phyloP scores from a whole-genome alignment of 2,329 filamentous ascomycete genomes.

The Cladophialophora bantiana region DNA sequence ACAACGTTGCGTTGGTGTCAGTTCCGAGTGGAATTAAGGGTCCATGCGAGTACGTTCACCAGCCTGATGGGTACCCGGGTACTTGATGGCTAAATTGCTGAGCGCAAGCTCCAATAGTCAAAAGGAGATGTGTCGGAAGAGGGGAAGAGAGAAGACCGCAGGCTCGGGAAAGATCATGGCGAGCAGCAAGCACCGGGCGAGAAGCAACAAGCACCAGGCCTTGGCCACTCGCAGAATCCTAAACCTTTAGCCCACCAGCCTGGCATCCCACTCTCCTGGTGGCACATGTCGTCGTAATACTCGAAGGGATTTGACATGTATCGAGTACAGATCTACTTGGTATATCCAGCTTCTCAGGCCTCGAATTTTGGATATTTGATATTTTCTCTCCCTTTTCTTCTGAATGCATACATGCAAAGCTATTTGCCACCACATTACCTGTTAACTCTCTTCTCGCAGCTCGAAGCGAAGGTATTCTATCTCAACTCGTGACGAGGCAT shows the following conservation, averaged over 20 bases:
- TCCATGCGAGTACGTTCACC: slow-evolving; percentile 1
- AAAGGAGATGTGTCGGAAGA: neutral
- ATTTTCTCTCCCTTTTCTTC: neutral
- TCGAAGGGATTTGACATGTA: neutral
- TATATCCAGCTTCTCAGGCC: neutral
- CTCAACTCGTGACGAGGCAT: neutral
- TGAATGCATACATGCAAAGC: neutral
- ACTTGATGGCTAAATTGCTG: slow-evolving; percentile 17
- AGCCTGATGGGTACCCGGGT: neutral
- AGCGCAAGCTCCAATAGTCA: neutral
- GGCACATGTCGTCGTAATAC: slow-evolving; percentile 1
- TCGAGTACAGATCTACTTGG: neutral
- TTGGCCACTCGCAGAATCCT: slow-evolving; percentile 7
- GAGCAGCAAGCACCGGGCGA: neutral
- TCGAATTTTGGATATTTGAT: neutral
- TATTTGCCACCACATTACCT: neutral
- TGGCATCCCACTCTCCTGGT: slow-evolving; percentile 10
- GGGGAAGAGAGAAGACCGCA: neutral
- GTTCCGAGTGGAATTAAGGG: neutral
- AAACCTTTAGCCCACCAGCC: slow-evolving; percentile 13
- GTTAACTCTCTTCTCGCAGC: neutral
- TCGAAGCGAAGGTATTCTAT: neutral
- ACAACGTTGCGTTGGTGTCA: neutral
- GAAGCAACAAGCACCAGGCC: slow-evolving; percentile 2
- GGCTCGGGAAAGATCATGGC: neutral